Evolutionary conservation across 805 yeast genomes (phyloP), one percentile per base, ranked within the genome.

Genomic region (Phaffomyces opuntiae): DNA sequence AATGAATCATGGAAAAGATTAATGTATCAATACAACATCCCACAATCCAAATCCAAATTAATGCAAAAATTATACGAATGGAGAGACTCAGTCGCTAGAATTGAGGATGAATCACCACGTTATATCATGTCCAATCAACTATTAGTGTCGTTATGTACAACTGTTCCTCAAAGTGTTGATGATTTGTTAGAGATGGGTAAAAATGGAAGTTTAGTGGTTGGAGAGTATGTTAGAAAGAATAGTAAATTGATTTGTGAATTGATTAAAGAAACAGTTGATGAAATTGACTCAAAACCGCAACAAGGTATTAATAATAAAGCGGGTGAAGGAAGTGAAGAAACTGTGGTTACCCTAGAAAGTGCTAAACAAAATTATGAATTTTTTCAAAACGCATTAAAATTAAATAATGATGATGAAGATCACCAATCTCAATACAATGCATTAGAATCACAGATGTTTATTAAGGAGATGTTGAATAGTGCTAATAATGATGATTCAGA

Each of bases 121-220:
- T 91, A 70, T 56, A 71, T 93, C 14, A 83, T 90, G 91, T 78
- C 96, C 6, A 89, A 87, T 57, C 93, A 83, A 54, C 62, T 83
- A 13, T 59, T 93, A 35, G 80, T 82, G 0, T 72, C 82, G 0
- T 62, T 93, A 38, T 80, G 80, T 6, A 66, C 74, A 5, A 54
- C 73, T 34, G 65, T 71, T 9, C 95, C 96, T 4, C 72, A 74
- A 0, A 81, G 78, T 45, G 64, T 78, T 0, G 65, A 72, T 5
- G 81, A 79, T 25, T 77, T 86, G 6, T 58, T 80, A 41, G 24
- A 21, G 7, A 21, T 21, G 24, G 24, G 24, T 21, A 21, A 21
- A 21, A 21, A 21, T 21, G 24, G 24, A 21, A 21, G 24, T 21
- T 6, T 21, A 21, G 24, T 21, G 47, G 68, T 71, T 38, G 72